These are phyloP conservation scores for Pterocarpus santalinus DNA, from an alignment of 306 rosid species.

Conservation along the genomic window DNA sequence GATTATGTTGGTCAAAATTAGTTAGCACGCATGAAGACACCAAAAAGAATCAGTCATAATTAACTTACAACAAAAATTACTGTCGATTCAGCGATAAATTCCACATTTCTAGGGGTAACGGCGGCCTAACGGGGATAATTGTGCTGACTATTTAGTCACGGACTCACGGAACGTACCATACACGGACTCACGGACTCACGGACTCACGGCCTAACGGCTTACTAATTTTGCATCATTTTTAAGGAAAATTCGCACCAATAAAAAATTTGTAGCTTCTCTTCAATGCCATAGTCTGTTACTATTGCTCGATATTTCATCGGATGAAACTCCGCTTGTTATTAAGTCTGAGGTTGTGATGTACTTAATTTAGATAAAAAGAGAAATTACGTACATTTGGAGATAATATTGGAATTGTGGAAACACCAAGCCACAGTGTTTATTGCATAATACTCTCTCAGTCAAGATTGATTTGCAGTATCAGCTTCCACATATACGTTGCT, in stretches of 20 bases:
- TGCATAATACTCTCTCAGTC: neutral
- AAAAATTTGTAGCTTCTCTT: neutral
- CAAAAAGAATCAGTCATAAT: neutral
- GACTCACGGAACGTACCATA: neutral
- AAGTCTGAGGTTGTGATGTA: too few relatives aligned
- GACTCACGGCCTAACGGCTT: neutral
- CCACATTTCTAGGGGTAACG: neutral
- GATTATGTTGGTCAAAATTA: slow-evolving; percentile 10
- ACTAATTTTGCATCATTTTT: too few relatives aligned
- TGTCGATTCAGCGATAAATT: neutral
- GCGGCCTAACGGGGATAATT: neutral
- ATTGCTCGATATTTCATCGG: too few relatives aligned
- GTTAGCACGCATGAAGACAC: neutral
- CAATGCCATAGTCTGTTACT: neutral
- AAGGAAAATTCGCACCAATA: too few relatives aligned
- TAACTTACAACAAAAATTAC: neutral
- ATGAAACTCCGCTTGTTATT: too few relatives aligned
- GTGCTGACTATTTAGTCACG: neutral
- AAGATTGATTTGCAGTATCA: slow-evolving; percentile 1
- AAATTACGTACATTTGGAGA: neutral
- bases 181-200: neutral
- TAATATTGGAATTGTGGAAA: neutral
- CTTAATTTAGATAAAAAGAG: too few relatives aligned
- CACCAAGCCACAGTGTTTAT: neutral
- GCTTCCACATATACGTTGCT: slow-evolving; percentile 9